phyloP scores from a whole-genome alignment of 2,329 filamentous ascomycete genomes.

The Pseudohalonectria lignicola region DNA sequence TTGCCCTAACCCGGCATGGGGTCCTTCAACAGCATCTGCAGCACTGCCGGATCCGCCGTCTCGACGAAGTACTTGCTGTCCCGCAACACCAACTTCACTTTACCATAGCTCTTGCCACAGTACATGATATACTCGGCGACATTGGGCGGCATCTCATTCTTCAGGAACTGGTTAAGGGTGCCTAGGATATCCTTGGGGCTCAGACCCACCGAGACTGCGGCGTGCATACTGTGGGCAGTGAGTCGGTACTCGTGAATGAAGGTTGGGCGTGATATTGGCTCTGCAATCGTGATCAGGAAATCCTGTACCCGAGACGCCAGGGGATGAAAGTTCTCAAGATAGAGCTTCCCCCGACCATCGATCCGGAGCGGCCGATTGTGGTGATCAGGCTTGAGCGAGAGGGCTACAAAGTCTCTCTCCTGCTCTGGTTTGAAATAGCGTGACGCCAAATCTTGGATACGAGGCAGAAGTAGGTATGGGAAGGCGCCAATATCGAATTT shows the following conservation, averaged over 20 bases:
- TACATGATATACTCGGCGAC: constrained; percentile 68
- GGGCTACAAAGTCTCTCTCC: neutral
- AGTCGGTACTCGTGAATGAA: constrained; percentile 88
- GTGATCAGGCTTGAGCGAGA: constrained; percentile 2
- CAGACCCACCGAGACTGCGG: constrained; percentile 81
- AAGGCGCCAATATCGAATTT: constrained; percentile 1
- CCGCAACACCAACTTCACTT: constrained; percentile 85
- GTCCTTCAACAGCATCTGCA: constrained; percentile 74
- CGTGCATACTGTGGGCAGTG: constrained; percentile 83
- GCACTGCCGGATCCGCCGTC: constrained; percentile 72
- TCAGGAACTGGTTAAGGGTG: constrained; percentile 75
- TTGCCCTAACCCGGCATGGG: constrained; percentile 58
- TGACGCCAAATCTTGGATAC: neutral
- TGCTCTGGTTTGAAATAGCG: neutral
- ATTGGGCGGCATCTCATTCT: constrained; percentile 68
- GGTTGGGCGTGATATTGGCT: constrained; percentile 76
- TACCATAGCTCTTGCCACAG: constrained; percentile 82
- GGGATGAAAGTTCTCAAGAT: constrained; percentile 84
- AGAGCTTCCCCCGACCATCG: constrained; percentile 62
- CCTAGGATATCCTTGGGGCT: constrained; percentile 79
- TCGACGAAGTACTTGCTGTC: constrained; percentile 89
- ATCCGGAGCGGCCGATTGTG: constrained; percentile 85
- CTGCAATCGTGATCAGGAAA: constrained; percentile 86
- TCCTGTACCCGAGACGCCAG: constrained; percentile 78
- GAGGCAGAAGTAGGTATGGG: neutral